Conservation (phyloP, 2,329 filamentous ascomycete species). For the Ophiostoma populinum region DNA sequence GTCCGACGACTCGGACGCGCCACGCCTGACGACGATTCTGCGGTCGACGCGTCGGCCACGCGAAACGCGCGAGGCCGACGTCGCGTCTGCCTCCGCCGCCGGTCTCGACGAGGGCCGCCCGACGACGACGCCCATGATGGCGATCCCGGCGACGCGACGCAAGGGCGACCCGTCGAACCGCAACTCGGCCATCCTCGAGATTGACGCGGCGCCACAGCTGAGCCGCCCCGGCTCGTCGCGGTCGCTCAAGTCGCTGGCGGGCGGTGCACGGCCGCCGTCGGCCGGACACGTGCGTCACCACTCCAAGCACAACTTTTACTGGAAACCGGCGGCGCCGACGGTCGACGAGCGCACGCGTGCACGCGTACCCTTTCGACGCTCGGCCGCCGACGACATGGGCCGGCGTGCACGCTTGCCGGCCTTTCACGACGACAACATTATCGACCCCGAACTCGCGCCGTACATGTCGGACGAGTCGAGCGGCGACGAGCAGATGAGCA, state of each 20-base stretch:
- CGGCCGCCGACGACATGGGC: constrained; percentile 45
- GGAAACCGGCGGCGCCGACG: too few relatives aligned
- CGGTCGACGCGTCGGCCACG: constrained; percentile 27
- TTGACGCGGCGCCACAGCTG: constrained; percentile 66
- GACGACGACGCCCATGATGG: constrained; percentile 53
- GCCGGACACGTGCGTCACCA: constrained; percentile 69
- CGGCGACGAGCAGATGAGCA: constrained; percentile 77
- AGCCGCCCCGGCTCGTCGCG: constrained; percentile 87
- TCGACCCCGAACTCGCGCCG: constrained; percentile 85
- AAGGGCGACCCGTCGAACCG: constrained; percentile 57
- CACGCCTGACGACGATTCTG: constrained; percentile 47
- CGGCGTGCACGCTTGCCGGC: constrained; percentile 58
- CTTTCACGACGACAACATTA: constrained; percentile 98
- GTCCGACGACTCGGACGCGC: constrained; percentile 66
- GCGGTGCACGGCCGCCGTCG: constrained; percentile 52
- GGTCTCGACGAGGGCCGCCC: constrained; percentile 33
- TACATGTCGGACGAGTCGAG: constrained; percentile 95
- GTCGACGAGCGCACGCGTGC: too few relatives aligned
- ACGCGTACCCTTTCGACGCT: constrained; percentile 71
- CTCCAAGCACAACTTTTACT: constrained; percentile 71
- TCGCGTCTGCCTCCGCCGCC: constrained; percentile 18
- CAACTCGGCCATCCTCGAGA: constrained; percentile 79
- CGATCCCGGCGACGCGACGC: constrained; percentile 46
- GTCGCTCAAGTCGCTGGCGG: constrained; percentile 60
- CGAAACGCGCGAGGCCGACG: constrained; percentile 21